phyloP scores from a whole-genome alignment of 768 basidiomycete species.

The Tephrocybe rancida region DNA sequence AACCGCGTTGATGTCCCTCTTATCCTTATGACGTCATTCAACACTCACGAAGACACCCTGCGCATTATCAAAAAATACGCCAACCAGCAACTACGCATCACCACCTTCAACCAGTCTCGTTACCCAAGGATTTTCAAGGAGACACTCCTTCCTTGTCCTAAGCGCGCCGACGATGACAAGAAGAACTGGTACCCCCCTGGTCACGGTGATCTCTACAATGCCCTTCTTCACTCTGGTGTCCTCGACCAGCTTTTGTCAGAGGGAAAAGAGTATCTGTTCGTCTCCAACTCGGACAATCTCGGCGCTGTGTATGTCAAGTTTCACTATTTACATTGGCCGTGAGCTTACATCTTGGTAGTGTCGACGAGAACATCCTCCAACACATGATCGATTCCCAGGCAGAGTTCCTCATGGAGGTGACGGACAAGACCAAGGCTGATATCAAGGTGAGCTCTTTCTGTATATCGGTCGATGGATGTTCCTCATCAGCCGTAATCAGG shows the following conservation, averaged over 20 bases:
- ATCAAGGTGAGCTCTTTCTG: conserved; percentile 32
- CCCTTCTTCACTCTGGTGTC: conserved; percentile 86
- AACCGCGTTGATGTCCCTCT: conserved; percentile 90
- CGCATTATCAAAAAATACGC: conserved; percentile 97
- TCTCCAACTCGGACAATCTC: conserved; percentile 96
- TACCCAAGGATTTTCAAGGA: conserved; percentile 94
- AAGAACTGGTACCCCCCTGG: conserved; percentile 96
- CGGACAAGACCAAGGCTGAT: conserved; percentile 95
- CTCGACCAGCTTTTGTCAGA: conserved; percentile 87
- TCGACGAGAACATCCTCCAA: conserved; percentile 81
- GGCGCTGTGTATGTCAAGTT: conserved; percentile 73
- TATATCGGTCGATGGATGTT: neutral
- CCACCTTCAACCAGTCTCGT: conserved; percentile 90
- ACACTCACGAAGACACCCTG: conserved; percentile 95
- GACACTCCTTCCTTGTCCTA: conserved; percentile 82
- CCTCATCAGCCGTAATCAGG: conserved; percentile 35
- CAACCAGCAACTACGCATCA: conserved; percentile 92
- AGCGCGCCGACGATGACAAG: conserved; percentile 81
- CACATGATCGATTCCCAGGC: conserved; percentile 82
- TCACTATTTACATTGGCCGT: neutral
- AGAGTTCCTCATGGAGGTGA: conserved; percentile 95
- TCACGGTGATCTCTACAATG: conserved; percentile 96
- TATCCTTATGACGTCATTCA: conserved; percentile 98
- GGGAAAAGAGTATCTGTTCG: conserved; percentile 97
- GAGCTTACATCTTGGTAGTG: conserved; percentile 40